Base-by-base conservation (phyloP, 257 asterid species). In the Ajuga chamaepitys region DNA sequence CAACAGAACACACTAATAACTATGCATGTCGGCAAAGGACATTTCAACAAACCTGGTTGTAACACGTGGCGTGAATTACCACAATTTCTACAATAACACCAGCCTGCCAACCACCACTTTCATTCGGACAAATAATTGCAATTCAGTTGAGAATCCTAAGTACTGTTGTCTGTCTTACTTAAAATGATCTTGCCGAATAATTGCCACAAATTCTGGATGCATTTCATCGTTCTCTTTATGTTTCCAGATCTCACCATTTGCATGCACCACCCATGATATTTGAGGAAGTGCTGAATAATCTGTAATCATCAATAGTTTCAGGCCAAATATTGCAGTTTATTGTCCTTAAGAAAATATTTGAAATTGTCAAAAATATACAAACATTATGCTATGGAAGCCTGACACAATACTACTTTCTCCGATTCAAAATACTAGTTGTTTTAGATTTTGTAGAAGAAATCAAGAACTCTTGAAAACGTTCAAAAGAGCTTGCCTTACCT, bases 241-340 rank as follows among this genome's bases (percentile, higher is more conserved):
- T 81, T 86, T 89, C 95, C 96, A 86, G 78, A 86, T 85, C 84
- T 89, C 96, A 22, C 94, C 94, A 20, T 86, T 89, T 60, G 95
- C 83, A 60, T 64, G 87, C 41, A 89, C 91, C 30, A 70, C 63
- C 95, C 96, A 89, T 17, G 95, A 85, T 76, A 86, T 83, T 75
- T 89, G 97, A 73, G 90, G 76, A 62, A 86, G 83, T 13, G 79
- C 75, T 6, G 93, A 64, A 70, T 82, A 86, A 70, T 88, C 96
- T 86, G 82, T 0, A 30, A 18, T 60, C 18, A 75, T 34, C 20
- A 34, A 71, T 16, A 53, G 20, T 44, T 45, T 32, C 10, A 38
- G 9, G 37, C 37, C 5, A 30, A 30, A 30, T 30, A n/a, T 30
- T 30, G 37, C 37, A 30, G 1, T 30, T 30, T 4, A 4, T 4